Percentiles rank a stretch among this genome's conserved stretches.
These are phyloP conservation scores for Lycium ferocissimum DNA, from an alignment of 257 asterid species.

Conservation along the genomic window DNA sequence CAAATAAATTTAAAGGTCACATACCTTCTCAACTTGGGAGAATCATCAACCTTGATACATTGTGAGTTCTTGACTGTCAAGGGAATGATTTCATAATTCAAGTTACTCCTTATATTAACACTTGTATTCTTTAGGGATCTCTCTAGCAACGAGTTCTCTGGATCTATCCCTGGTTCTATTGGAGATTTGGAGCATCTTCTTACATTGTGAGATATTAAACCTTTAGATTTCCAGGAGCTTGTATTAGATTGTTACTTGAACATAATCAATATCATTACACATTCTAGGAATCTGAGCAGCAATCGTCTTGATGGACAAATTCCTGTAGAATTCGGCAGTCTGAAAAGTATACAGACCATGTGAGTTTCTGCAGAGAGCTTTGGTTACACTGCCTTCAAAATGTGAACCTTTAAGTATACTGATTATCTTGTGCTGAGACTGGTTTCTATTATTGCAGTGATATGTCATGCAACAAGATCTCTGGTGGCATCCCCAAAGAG, in stretches of 20 bases:
- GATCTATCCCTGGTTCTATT: slow-evolving; percentile 79
- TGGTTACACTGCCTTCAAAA: neutral
- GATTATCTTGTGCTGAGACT: neutral
- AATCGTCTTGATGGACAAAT: slow-evolving; percentile 70
- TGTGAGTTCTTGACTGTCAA: slow-evolving; percentile 56
- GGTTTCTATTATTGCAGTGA: slow-evolving; percentile 52
- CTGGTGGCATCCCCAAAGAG: slow-evolving; percentile 74
- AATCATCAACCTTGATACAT: slow-evolving; percentile 85
- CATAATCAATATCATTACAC: neutral
- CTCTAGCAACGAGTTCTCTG: slow-evolving; percentile 78
- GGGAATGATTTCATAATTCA: neutral
- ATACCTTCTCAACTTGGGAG: slow-evolving; percentile 84
- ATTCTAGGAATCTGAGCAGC: slow-evolving; percentile 77
- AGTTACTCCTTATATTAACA: slow-evolving; percentile 24
- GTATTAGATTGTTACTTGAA: neutral
- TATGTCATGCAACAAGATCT: slow-evolving; percentile 74
- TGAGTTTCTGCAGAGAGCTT: slow-evolving; percentile 44
- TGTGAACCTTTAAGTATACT: neutral
- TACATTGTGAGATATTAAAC: slow-evolving; percentile 61
- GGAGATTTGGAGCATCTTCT: slow-evolving; percentile 98
- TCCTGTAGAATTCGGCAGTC: slow-evolving; percentile 83
- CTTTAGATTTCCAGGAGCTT: neutral
- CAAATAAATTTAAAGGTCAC: slow-evolving; percentile 74
- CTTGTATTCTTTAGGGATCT: slow-evolving; percentile 66
- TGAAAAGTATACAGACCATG: slow-evolving; percentile 82